These are phyloP conservation scores for Cercospora nicotianae DNA, from an alignment of 2,329 filamentous ascomycete genomes.

Conservation along the genomic window DNA sequence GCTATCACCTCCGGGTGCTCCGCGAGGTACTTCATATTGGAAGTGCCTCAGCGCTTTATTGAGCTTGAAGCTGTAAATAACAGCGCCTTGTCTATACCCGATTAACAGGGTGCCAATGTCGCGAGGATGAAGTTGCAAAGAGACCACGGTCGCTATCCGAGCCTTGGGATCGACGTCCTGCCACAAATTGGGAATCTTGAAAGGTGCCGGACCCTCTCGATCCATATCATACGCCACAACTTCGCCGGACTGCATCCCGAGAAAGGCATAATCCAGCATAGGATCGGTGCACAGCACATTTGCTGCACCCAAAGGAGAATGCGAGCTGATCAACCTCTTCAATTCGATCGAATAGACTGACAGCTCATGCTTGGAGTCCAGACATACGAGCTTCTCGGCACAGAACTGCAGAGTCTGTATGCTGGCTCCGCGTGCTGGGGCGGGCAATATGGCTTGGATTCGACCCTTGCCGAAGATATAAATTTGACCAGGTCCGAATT, in stretches of 20 bases:
- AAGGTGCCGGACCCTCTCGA: conserved; percentile 70
- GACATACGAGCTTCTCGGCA: conserved; percentile 77
- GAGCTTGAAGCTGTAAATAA: conserved; percentile 93
- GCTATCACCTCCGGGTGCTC: conserved; percentile 75
- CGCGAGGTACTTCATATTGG: conserved; percentile 75
- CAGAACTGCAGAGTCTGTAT: conserved; percentile 80
- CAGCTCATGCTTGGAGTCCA: conserved; percentile 84
- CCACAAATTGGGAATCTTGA: conserved; percentile 88
- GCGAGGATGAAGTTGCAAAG: conserved; percentile 80
- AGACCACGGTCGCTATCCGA: conserved; percentile 66
- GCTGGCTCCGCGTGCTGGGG: conserved; percentile 67
- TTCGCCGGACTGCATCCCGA: conserved; percentile 68
- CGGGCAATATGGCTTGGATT: conserved; percentile 71
- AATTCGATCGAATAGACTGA: conserved; percentile 77
- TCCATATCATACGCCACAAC: conserved; percentile 93
- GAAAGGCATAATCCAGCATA: conserved; percentile 87
- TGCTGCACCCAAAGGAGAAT: conserved; percentile 75
- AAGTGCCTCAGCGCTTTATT: conserved; percentile 76
- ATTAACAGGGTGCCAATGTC: conserved; percentile 91
- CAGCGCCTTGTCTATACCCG: conserved; percentile 84
- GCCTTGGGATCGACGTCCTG: conserved; percentile 67
- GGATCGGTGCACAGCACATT: conserved; percentile 78
- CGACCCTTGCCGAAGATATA: conserved; percentile 84
- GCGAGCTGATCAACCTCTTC: conserved; percentile 64
- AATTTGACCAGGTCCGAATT: conserved; percentile 82